Conservation (phyloP, 352 stramenopile species). For the Phytopythium vexans region DNA sequence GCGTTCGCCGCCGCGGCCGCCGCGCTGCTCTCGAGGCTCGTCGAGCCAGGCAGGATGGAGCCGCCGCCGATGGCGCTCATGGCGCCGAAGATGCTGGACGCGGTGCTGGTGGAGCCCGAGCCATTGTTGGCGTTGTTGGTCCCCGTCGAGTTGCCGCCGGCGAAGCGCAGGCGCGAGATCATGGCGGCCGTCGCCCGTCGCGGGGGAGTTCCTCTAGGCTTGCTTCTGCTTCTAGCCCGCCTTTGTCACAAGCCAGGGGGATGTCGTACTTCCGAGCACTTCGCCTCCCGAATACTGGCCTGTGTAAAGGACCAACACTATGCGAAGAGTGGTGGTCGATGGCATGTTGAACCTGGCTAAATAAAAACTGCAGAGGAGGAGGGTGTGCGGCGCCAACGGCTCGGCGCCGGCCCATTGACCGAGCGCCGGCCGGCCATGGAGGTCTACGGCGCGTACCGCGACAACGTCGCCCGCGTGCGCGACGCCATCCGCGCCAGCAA, state of each 20-base stretch:
- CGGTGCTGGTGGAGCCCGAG: slow-evolving; percentile 24
- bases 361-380: not conserved
- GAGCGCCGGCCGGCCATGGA: slow-evolving; percentile 34
- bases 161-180: slow-evolving; percentile 70
- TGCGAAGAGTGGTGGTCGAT: not conserved
- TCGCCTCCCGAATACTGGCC: too few species aligned
- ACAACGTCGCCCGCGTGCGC: slow-evolving; percentile 56
- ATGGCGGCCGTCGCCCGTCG: slow-evolving; percentile 18
- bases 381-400: not conserved
- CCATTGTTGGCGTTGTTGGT: slow-evolving; percentile 27
- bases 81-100: slow-evolving; percentile 68
- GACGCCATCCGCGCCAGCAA: slow-evolving; percentile 63
- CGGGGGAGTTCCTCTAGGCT: not conserved
- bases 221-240: too few species aligned
- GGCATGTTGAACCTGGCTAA: not conserved
- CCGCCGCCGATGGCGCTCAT: slow-evolving; percentile 49
- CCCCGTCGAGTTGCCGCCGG: slow-evolving; percentile 23
- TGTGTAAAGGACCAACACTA: too few species aligned
- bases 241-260: too few species aligned
- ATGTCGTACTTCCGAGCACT: too few species aligned
- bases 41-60: slow-evolving; percentile 43
- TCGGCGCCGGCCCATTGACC: not conserved
- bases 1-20: slow-evolving; percentile 34
- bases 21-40: slow-evolving; percentile 33
- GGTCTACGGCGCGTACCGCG: slow-evolving; percentile 41